Evolutionary conservation across 192 early-diverging fungal genomes (phyloP).

Genomic region (Powellomyces hirtus): DNA sequence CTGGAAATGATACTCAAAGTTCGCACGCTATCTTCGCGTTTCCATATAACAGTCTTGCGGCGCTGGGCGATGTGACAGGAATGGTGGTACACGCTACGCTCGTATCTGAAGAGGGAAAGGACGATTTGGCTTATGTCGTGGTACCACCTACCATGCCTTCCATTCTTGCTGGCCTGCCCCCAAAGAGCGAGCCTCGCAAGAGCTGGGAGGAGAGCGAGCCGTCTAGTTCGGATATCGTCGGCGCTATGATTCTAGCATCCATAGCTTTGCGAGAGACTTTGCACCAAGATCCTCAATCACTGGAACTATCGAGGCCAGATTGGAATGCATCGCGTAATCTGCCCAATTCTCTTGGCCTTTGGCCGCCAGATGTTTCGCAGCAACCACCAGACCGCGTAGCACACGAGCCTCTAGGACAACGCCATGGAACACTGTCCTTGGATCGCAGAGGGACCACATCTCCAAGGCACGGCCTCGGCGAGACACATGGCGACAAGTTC

Average conservation of each 20-base stretch:
- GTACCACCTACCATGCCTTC: constrained; percentile 16
- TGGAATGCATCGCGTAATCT: too few relatives aligned
- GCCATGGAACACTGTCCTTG: too few relatives aligned
- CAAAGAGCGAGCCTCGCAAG: not conserved
- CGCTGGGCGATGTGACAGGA: constrained; percentile 7
- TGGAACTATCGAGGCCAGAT: not conserved
- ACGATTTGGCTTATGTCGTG: not conserved
- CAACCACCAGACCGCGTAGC: too few relatives aligned
- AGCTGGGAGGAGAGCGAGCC: not conserved
- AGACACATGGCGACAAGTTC: too few relatives aligned
- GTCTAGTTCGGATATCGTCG: not conserved
- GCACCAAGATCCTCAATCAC: not conserved
- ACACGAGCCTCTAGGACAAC: too few relatives aligned
- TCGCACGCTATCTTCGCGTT: not conserved
- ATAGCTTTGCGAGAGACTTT: not conserved
- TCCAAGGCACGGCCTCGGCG: too few relatives aligned
- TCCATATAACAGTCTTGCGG: constrained; percentile 1
- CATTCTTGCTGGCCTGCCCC: not conserved
- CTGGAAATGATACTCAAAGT: not conserved
- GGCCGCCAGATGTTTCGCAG: too few relatives aligned
- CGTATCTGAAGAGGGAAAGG: not conserved
- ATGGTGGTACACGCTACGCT: constrained; percentile 13
- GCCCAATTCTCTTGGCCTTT: too few relatives aligned
- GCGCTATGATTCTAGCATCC: not conserved
- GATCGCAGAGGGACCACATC: too few relatives aligned